Percentiles rank a stretch among this genome's conserved stretches.
Evolutionary conservation across 768 basidiomycete genomes (phyloP).

Genomic region (Lactifluus pinguis): DNA sequence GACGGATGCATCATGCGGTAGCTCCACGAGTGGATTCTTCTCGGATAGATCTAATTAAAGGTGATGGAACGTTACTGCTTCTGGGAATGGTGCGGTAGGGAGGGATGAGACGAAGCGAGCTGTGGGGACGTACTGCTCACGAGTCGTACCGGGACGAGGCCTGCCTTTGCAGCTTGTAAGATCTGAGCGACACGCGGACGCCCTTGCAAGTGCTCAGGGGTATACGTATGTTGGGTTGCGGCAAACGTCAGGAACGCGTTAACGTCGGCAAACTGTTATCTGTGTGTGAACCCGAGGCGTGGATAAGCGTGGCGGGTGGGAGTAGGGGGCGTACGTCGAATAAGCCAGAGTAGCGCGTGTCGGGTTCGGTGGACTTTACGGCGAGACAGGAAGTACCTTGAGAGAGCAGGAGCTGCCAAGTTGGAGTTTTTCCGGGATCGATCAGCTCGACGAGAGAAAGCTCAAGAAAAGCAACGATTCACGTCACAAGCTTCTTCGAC

Average conservation of each 20-base stretch:
- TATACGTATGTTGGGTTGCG: slow-evolving; percentile 64
- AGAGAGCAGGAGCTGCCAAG: slow-evolving; percentile 46
- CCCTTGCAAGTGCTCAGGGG: slow-evolving; percentile 48
- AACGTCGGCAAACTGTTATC: slow-evolving; percentile 64
- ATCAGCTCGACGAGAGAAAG: slow-evolving; percentile 2
- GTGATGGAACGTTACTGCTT: background rate
- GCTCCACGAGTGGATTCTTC: slow-evolving; percentile 65
- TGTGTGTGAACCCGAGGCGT: background rate
- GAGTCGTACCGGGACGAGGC: slow-evolving; percentile 62
- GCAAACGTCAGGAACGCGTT: slow-evolving; percentile 84
- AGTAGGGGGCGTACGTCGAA: slow-evolving; percentile 55
- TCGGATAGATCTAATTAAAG: slow-evolving; percentile 76
- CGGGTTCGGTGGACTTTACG: slow-evolving; percentile 33
- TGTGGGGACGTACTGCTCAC: slow-evolving; percentile 56
- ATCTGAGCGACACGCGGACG: slow-evolving; percentile 59
- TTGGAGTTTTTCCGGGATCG: background rate
- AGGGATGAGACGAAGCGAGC: background rate
- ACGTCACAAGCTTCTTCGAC: slow-evolving; percentile 83
- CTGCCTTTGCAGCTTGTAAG: slow-evolving; percentile 63
- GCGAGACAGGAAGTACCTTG: slow-evolving; percentile 60
- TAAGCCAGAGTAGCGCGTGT: slow-evolving; percentile 39
- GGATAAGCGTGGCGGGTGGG: background rate
- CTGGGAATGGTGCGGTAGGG: background rate
- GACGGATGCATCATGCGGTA: slow-evolving; percentile 55
- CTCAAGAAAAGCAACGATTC: slow-evolving; percentile 19